Conservation (phyloP, 257 asterid species). For the Scutellaria galericulata region DNA sequence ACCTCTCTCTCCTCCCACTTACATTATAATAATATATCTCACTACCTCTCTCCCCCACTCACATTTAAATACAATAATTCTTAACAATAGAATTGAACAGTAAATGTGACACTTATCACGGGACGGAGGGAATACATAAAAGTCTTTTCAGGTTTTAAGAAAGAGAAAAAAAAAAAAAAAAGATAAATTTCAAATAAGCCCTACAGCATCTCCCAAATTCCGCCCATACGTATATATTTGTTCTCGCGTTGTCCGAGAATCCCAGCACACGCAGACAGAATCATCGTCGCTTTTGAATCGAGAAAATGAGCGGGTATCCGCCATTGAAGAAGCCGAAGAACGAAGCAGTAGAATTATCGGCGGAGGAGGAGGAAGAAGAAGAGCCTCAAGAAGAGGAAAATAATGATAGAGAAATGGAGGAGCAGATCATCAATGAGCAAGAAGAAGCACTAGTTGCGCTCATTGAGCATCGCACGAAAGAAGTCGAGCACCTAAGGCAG, state of each 20-base stretch:
- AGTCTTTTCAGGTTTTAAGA: too few species aligned
- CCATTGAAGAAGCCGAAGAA: slow-evolving; percentile 53
- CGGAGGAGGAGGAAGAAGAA: slow-evolving; percentile 25
- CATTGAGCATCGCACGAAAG: slow-evolving; percentile 77
- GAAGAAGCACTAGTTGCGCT: slow-evolving; percentile 82
- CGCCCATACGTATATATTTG: not conserved
- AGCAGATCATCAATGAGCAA: slow-evolving; percentile 54
- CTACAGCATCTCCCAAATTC: not conserved
- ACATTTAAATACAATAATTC: too few species aligned
- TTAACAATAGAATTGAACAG: too few species aligned
- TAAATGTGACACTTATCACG: too few species aligned
- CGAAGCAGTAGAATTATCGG: slow-evolving; percentile 40
- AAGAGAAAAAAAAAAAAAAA: too few species aligned
- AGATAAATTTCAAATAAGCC: too few species aligned
- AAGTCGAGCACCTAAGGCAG: slow-evolving; percentile 74
- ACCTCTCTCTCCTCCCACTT: too few species aligned
- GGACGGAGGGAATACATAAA: too few species aligned
- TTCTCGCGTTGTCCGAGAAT: not conserved
- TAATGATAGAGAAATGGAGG: slow-evolving; percentile 31
- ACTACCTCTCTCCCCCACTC: too few species aligned
- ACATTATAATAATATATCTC: too few species aligned
- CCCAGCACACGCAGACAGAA: slow-evolving; percentile 1
- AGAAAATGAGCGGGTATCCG: slow-evolving; percentile 45
- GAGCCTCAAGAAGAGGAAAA: slow-evolving; percentile 34
- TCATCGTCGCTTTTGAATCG: slow-evolving; percentile 37